A percentile compares a stretch with the other conserved stretches of the same genome.
These are phyloP conservation scores for Fusarium sp. DNA, from an alignment of 2,329 filamentous ascomycete species.

Conservation along the genomic window DNA sequence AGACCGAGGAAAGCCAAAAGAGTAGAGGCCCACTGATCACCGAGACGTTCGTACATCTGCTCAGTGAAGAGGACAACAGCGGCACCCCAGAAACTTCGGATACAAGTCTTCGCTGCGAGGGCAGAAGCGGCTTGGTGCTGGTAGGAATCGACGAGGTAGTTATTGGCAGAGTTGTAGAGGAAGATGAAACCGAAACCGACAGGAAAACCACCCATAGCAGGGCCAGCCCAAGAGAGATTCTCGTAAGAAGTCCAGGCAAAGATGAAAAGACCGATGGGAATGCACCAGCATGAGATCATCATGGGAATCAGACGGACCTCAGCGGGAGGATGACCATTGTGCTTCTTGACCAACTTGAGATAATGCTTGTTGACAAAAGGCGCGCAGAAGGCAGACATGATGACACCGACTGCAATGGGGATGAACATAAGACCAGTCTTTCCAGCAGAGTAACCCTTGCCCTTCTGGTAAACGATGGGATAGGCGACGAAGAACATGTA, in stretches of 20 bases:
- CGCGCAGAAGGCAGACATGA: slow-evolving; percentile 73
- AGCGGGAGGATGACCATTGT: slow-evolving; percentile 79
- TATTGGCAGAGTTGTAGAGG: slow-evolving; percentile 82
- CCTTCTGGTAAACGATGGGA: slow-evolving; percentile 78
- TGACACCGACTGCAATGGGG: slow-evolving; percentile 79
- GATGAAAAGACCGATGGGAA: slow-evolving; percentile 68
- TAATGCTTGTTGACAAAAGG: slow-evolving; percentile 87
- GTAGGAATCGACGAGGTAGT: slow-evolving; percentile 75
- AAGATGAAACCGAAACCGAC: slow-evolving; percentile 87
- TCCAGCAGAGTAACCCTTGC: slow-evolving; percentile 80
- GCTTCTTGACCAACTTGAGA: slow-evolving; percentile 68
- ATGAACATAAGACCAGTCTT: slow-evolving; percentile 89
- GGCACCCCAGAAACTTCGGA: slow-evolving; percentile 84
- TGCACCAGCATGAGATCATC: slow-evolving; percentile 81
- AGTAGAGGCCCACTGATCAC: slow-evolving; percentile 79
- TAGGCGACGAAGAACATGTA: slow-evolving; percentile 83
- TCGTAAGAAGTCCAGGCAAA: slow-evolving; percentile 74
- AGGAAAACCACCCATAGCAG: slow-evolving; percentile 75
- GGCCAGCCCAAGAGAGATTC: slow-evolving; percentile 75
- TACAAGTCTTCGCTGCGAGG: slow-evolving; percentile 82
- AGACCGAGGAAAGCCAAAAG: slow-evolving; percentile 79
- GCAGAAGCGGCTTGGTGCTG: slow-evolving; percentile 82
- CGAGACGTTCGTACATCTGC: slow-evolving; percentile 81
- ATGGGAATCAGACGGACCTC: slow-evolving; percentile 85
- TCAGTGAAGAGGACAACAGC: slow-evolving; percentile 80